Base-by-base conservation (phyloP, 2,329 filamentous ascomycete species). In the Stachybotrys echinatus region DNA sequence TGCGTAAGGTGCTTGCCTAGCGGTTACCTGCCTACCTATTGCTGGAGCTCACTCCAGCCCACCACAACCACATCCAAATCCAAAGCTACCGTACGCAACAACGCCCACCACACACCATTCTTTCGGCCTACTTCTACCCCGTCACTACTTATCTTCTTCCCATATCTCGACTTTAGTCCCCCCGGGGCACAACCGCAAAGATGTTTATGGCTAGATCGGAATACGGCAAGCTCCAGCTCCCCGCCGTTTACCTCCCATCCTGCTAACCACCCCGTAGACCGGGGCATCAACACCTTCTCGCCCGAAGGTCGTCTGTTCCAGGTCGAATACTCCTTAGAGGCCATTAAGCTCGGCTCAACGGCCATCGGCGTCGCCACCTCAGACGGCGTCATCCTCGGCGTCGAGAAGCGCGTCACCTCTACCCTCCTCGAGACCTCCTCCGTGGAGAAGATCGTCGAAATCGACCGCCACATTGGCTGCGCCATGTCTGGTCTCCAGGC, bases 151-250 rank as follows among this genome's bases (percentile, higher is more conserved):
- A 34, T 34, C 27, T 34, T 23, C 45, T 27, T 37, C 21, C 34
- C 40, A 40, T 17, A 17, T 19, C 21, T 43, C 43, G 22, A 47
- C 27, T 42, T 52, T 48, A 52, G 40, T 51, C 49, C 49, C 50
- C 46, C 52, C 50, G 54, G 50, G 60, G 49, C 53, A 62, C 60
- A 54, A 62, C 60, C 73, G 75, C 68, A 81, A 90, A 77, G 65
- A 96, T 96, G 94, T 99, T 99, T 84, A 97, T 99, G 83, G 92
- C 94, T 82, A 89, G 94, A 78, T 97, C 92, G 70, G 94, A 99
- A 92, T 99, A 99, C 79, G 94, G 92, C 94, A 81, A 78, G 87
- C 70, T 66, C 49, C 54, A 57, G 54, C 54, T 57, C 52, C 45
- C 54, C 53, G n/a, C n/a, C 48, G 37, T 23, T 10, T 23, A 12